Conservation (phyloP, 768 basidiomycete species). For the Pisolithus sp. region DNA sequence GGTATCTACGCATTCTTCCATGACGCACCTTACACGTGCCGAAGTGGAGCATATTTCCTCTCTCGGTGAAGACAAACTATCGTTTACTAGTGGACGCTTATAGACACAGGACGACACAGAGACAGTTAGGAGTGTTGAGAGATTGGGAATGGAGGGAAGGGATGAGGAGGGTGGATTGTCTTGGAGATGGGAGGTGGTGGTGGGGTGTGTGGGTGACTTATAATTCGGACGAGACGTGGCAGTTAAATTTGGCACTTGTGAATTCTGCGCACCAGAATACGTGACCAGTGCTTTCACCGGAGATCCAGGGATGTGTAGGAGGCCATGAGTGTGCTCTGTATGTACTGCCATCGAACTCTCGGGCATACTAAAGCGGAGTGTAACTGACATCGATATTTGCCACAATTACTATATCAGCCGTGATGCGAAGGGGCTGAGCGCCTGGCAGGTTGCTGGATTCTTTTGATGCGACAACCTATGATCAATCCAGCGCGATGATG, state of each 20-base stretch:
- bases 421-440: too few species aligned
- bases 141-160: conserved; percentile 35
- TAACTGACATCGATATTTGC: too few species aligned
- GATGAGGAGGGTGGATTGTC: conserved; percentile 43
- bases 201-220: conserved; percentile 34
- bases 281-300: background rate
- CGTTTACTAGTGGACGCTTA: too few species aligned
- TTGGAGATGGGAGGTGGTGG: conserved; percentile 42
- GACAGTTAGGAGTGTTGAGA: background rate
- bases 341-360: too few species aligned
- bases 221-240: conserved; percentile 33
- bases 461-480: too few species aligned
- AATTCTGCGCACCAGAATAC: background rate
- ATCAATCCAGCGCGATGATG: too few species aligned
- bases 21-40: conserved; percentile 28
- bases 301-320: too few species aligned
- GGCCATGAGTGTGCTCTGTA: too few species aligned
- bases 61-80: background rate
- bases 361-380: too few species aligned
- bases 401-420: too few species aligned
- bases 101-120: too few species aligned
- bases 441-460: too few species aligned
- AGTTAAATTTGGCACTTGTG: conserved; percentile 40
- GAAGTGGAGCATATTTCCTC: conserved; percentile 22
- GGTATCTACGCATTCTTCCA: conserved; percentile 48